A percentile compares a stretch with the other conserved stretches of the same genome.
phyloP scores from a whole-genome alignment of 2,329 filamentous ascomycete genomes.

The Neonectria sp. region DNA sequence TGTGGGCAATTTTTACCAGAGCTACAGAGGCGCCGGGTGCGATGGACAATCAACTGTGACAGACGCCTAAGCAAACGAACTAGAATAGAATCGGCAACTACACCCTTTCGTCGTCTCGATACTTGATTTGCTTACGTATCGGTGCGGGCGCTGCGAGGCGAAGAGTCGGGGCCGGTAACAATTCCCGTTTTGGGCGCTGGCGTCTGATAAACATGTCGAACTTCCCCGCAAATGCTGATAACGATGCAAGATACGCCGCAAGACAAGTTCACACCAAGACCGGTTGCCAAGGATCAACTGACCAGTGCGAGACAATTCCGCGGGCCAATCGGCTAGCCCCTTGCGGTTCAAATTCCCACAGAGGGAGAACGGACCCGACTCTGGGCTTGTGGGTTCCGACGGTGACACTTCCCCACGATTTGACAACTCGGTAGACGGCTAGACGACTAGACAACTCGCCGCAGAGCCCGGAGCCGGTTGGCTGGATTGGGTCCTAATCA shows the following conservation, averaged over 20 bases:
- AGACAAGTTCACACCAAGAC: background rate
- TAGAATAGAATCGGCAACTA: slow-evolving; percentile 24
- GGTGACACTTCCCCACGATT: slow-evolving; percentile 21
- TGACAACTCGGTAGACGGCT: background rate
- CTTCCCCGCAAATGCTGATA: slow-evolving; percentile 30
- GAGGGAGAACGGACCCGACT: slow-evolving; percentile 25
- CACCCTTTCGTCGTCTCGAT: slow-evolving; percentile 5
- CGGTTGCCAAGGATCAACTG: slow-evolving; percentile 9
- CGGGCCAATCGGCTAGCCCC: slow-evolving; percentile 10
- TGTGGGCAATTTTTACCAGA: slow-evolving; percentile 22
- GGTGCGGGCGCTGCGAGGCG: background rate
- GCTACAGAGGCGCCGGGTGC: background rate
- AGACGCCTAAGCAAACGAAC: background rate
- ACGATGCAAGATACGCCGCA: slow-evolving; percentile 13
- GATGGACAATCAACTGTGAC: no score
- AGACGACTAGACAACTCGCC: background rate
- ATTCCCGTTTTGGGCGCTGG: slow-evolving; percentile 13
- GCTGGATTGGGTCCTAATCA: slow-evolving; percentile 14
- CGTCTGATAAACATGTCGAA: slow-evolving; percentile 18
- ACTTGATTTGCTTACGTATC: slow-evolving; percentile 15
- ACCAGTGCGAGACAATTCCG: slow-evolving; percentile 6
- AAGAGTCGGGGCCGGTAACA: slow-evolving; percentile 18
- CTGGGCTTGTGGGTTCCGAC: slow-evolving; percentile 3
- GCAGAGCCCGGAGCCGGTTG: slow-evolving; percentile 12
- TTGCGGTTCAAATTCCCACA: slow-evolving; percentile 31